Base-by-base conservation (phyloP, 768 basidiomycete species). In the Filobasidium floriforme region DNA sequence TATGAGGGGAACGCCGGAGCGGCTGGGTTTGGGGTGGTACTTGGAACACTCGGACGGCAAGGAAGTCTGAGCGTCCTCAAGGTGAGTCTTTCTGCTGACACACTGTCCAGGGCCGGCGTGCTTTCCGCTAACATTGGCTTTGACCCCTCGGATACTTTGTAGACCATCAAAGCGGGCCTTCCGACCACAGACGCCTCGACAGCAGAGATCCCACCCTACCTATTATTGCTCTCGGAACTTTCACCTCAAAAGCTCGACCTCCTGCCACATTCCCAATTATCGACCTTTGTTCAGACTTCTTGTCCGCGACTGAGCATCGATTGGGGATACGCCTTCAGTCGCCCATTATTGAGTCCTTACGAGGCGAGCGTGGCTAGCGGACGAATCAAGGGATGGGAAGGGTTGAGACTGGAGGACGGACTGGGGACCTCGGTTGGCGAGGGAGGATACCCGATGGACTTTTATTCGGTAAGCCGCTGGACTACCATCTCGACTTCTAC, bases 251-350 rank as follows among this genome's bases (percentile, higher is more conserved):
- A 98, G 75, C 83, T 98, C 40, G 83, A 89, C 4, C 82, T 98
- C 2, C 89, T 99, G 77, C 73, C 79, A 0, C 82, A 83, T 55
- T 85, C 86, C 0, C 85, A 91, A 68, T 84, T 98, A 70, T 87
- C 89, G 1, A 86, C 89, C 0, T 98, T 98, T 76, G 85, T 98
- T 19, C 96, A 98, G 76, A 99, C 96, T 1, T 90, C 92, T 0
- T 98, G 96, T 77, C 96, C 96, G 2, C 86, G 96, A 28, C 81
- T 99, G 62, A 92, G 90, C 19, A 98, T 98, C 65, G 96, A 99
- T 75, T 99, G 96, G 96, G 96, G 96, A 3, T 93, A 93, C 74
- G 96, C 94, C 0, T 99, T 99, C 80, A 82, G 87, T 62, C 82
- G 84, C 24, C 96, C 96, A 1, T 81, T 98, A 59, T 80, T 99